Conservation (phyloP, 2,329 filamentous ascomycete genomes). For the Mycogone perniciosa region DNA sequence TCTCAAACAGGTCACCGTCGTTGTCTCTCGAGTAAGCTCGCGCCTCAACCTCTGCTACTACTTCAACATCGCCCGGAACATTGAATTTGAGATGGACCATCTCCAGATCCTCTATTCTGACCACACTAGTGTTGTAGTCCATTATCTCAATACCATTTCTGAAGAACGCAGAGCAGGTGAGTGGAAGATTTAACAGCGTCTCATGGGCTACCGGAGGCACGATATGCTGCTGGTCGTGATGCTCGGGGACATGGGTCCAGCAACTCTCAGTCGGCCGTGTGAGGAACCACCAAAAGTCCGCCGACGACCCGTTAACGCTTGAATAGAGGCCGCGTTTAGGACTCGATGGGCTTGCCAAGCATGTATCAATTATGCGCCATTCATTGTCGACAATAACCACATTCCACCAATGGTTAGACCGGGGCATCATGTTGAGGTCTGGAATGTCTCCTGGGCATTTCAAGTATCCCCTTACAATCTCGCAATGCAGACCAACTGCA, state of each 20-base stretch:
- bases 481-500: constrained; percentile 80
- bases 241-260: constrained; percentile 90
- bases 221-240: constrained; percentile 85
- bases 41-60: constrained; percentile 86
- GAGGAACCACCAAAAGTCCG: constrained; percentile 94
- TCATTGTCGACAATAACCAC: constrained; percentile 86
- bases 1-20: constrained; percentile 92
- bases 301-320: constrained; percentile 58
- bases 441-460: constrained; percentile 81
- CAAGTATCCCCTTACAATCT: constrained; percentile 82
- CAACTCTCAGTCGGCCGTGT: constrained; percentile 80
- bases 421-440: constrained; percentile 75
- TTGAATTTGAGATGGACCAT: constrained; percentile 85
- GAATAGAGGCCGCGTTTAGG: constrained; percentile 75
- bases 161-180: constrained; percentile 83
- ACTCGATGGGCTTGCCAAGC: constrained; percentile 84
- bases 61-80: constrained; percentile 84
- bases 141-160: constrained; percentile 71
- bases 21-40: constrained; percentile 71
- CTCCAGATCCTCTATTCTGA: constrained; percentile 84
- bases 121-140: constrained; percentile 84
- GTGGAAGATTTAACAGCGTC: constrained; percentile 77
- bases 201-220: constrained; percentile 83
- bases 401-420: constrained; percentile 97
- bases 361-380: constrained; percentile 95